Evolutionary conservation across 169 alveolate genomes (phyloP), one percentile per base, ranked within the genome.

Genomic region (Plasmodium vivax): DNA sequence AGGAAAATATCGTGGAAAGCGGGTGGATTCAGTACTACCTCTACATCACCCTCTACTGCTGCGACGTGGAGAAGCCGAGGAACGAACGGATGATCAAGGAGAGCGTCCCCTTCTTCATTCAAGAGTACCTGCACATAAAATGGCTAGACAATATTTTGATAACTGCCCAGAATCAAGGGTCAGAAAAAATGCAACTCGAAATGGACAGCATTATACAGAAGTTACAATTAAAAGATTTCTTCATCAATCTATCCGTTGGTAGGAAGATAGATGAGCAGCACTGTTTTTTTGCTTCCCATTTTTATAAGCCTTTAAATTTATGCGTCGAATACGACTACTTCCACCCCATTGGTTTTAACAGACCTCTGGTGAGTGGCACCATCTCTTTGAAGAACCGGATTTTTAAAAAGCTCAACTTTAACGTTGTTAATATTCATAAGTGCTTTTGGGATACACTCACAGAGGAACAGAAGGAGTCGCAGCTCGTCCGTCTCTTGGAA

Each of bases 11-110:
- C 7, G 96, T 97, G 30, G 95, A 95, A 32, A 93, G 97, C 72
- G 98, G 98, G 47, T 97, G 98, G 98, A 94, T 94, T 43, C 98
- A 97, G 83, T 97, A 96, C 85, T 95, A 93, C 72, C 51, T 97
- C 43, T 97, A 97, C 68, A 83, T 97, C 74, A 94, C 96, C 1
- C 83, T 97, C 82, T 97, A 97, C 96, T 96, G 98, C 85, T 82
- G 97, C 34, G 98, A 97, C 81, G 98, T 97, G 8, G 98, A 97
- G 93, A 96, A 94, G 72, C 98, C 98, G 6, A 7, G 38, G 32
- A 95, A 91, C 82, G 98, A 95, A 72, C 4, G 58, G 12, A 96
- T 82, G 27, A 96, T 97, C 30, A 97, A 97, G 82, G 83, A 95
- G 83, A 95, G 97, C 12, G 93, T 97, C 30, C 98, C 98, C 10